A percentile compares a stretch with the other conserved stretches of the same genome.
Evolutionary conservation across 2,329 filamentous ascomycete genomes (phyloP).

Genomic region (Erysiphe neolycopersici): DNA sequence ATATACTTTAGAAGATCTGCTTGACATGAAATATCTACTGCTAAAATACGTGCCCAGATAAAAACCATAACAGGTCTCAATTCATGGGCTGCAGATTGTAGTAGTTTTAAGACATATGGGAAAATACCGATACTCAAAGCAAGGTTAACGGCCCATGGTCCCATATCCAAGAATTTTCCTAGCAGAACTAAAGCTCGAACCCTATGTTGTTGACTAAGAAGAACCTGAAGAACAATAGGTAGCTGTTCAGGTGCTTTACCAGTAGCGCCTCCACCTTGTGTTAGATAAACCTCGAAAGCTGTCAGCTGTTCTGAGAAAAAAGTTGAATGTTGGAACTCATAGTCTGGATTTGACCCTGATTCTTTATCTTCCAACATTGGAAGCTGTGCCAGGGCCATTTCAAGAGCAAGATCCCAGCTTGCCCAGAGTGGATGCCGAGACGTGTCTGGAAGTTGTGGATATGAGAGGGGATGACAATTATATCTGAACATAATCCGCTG

Average conservation of each 20-base stretch:
- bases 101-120: constrained; percentile 87
- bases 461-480: constrained; percentile 82
- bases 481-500: constrained; percentile 93
- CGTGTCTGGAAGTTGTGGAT: constrained; percentile 75
- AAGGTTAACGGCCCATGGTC: constrained; percentile 95
- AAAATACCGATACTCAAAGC: constrained; percentile 96
- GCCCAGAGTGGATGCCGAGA: constrained; percentile 89
- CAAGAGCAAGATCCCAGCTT: constrained; percentile 91
- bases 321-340: constrained; percentile 79
- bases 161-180: constrained; percentile 79
- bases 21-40: constrained; percentile 84
- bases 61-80: constrained; percentile 98
- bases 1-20: constrained; percentile 54
- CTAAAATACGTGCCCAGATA: constrained; percentile 90
- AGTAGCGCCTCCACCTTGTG: constrained; percentile 54
- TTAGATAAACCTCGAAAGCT: constrained; percentile 87
- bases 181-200: constrained; percentile 74
- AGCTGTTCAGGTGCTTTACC: constrained; percentile 82
- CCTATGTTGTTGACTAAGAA: constrained; percentile 84
- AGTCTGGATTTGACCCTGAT: constrained; percentile 33
- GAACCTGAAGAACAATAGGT: constrained; percentile 82
- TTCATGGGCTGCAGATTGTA: constrained; percentile 85
- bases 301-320: constrained; percentile 96
- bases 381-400: constrained; percentile 77
- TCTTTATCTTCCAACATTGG: constrained; percentile 61